Evolutionary conservation across 2,329 filamentous ascomycete species (phyloP), one percentile per base, ranked within the genome.

Genomic region (Aspergillus latus): DNA sequence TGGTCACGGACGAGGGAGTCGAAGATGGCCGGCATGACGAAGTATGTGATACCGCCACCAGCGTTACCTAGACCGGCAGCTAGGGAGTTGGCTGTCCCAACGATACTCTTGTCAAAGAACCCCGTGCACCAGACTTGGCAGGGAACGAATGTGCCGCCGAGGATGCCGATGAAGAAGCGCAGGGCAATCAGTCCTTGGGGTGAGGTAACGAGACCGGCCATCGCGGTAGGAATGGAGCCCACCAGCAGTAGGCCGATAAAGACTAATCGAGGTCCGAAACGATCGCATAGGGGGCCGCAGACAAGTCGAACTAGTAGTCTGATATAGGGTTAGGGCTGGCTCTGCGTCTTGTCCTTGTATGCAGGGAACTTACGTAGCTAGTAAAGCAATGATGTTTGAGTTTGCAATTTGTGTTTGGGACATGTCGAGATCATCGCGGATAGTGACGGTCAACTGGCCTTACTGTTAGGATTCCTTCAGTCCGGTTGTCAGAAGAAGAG

Each of bases 101-200:
- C 88, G 28, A 96, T 82, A 66, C 92, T 94, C 78, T 92, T 94
- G 76, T 97, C 92, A 71, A 91, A 96, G 79, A 96, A 96, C 0
- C 88, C 90, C 0, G 91, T 96, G 8, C 88, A 90, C 90, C 92
- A 96, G 5, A 96, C 92, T 70, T 95, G 91, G 72, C 91, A 96
- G 7, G 75, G 75, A 10, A 77, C 75, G 50, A 77, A 77, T 11
- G 71, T 75, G 10, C 72, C 75, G 28, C 75, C 75, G 0, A 77
- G 65, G 13, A 77, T 76, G 13, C 75, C 75, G 30, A 77, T 66
- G 54, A 77, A 77, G 63, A 77, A 77, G 43, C 75, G 69, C 43
- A 76, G 56, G 2, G 75, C 75, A 56, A 76, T 76, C 29, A 77
- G 57, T 30, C 75, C 73, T 10, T 89, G 76, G 5, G 84, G 84